Percentiles rank a stretch among this genome's conserved stretches.
These are phyloP conservation scores for Hypoxylon sp. DNA, from an alignment of 2,329 filamentous ascomycete species.

Conservation along the genomic window DNA sequence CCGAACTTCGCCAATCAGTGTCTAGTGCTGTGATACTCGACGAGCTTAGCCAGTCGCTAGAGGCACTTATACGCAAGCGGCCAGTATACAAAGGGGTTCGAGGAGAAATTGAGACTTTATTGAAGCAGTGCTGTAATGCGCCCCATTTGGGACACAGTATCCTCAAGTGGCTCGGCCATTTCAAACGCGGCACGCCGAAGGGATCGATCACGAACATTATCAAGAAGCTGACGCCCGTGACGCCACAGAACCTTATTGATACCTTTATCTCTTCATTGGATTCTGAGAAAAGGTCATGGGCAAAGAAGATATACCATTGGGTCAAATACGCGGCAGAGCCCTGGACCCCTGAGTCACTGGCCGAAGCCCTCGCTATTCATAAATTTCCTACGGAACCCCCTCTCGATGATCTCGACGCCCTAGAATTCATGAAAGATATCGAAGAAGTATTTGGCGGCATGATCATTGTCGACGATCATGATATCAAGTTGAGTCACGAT, in stretches of 20 bases:
- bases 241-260: not conserved
- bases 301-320: conserved; percentile 15
- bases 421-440: conserved; percentile 1
- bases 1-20: not conserved
- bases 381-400: not conserved
- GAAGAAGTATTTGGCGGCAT: conserved; percentile 16
- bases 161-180: conserved; percentile 12
- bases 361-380: conserved; percentile 2
- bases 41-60: not conserved
- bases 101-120: conserved; percentile 4
- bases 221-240: not conserved
- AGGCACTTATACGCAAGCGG: not conserved
- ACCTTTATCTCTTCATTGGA: conserved; percentile 2
- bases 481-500: conserved; percentile 27
- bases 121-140: not conserved
- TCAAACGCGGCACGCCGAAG: conserved; percentile 4
- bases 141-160: conserved; percentile 13
- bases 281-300: not conserved
- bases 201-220: not conserved
- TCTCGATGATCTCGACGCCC: conserved; percentile 17
- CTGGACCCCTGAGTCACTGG: conserved; percentile 16
- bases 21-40: not conserved
- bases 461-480: conserved; percentile 13
- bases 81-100: not conserved
- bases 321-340: conserved; percentile 21